Percentiles rank a stretch among this genome's conserved stretches.
phyloP scores from a whole-genome alignment of 192 early-diverging fungal genomes.

The Mycoemilia scoparia region DNA sequence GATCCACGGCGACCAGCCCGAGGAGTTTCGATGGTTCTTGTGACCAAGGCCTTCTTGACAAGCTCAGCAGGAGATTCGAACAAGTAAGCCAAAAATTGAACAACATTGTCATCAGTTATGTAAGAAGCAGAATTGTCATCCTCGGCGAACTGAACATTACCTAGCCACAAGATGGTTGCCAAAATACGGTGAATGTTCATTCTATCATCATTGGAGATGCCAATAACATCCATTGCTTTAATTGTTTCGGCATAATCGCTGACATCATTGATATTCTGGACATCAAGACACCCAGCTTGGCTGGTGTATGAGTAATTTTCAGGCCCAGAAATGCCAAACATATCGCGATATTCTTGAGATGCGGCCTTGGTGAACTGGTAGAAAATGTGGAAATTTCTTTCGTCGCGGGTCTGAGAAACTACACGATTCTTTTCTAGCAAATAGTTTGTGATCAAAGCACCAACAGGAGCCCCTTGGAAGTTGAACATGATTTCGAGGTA shows the following conservation, averaged over 20 bases:
- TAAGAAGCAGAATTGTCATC: conserved; percentile 52
- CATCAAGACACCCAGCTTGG: conserved; percentile 53
- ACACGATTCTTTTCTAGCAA: conserved; percentile 93
- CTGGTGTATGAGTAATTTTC: conserved; percentile 63
- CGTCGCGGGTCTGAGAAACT: conserved; percentile 79
- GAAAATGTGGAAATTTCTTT: conserved; percentile 98
- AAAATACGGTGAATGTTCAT: conserved; percentile 78
- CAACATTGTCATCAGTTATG: conserved; percentile 40
- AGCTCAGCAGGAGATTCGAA: conserved; percentile 41
- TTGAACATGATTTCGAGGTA: conserved; percentile 99
- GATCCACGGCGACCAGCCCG: conserved; percentile 57
- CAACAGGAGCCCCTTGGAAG: conserved; percentile 76
- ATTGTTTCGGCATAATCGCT: conserved; percentile 75
- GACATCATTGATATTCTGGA: conserved; percentile 84
- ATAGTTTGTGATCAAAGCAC: conserved; percentile 96
- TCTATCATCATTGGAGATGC: conserved; percentile 62
- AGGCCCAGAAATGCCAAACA: conserved; percentile 47
- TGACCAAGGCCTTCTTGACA: conserved; percentile 44
- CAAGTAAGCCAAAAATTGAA: conserved; percentile 52
- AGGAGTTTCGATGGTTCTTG: conserved; percentile 53
- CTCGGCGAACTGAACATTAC: conserved; percentile 81
- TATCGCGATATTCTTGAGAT: conserved; percentile 47
- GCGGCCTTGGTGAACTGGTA: conserved; percentile 78
- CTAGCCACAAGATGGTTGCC: conserved; percentile 87
- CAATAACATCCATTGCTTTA: conserved; percentile 85